These are phyloP conservation scores for Furculomyces boomerangus DNA, from an alignment of 371 early-diverging fungal genomes.

Conservation along the genomic window DNA sequence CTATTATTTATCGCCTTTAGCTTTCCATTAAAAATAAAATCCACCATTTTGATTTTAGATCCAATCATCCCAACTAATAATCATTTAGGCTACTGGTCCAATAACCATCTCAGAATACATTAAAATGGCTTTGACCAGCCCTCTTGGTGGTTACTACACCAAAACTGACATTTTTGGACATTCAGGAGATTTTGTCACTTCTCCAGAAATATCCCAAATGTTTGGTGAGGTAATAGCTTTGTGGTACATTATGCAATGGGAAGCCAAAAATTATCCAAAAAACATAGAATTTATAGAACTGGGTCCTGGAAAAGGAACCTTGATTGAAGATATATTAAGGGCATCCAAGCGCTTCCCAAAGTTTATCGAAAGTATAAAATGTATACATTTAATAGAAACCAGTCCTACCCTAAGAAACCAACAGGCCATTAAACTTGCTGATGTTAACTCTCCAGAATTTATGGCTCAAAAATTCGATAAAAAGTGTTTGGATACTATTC, in stretches of 20 bases:
- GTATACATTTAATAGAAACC: constrained; percentile 67
- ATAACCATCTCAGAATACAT: constrained; percentile 77
- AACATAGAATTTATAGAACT: constrained; percentile 53
- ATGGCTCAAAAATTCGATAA: background rate
- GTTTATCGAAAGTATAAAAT: constrained; percentile 35
- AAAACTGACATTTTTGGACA: constrained; percentile 77
- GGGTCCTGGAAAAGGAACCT: constrained; percentile 88
- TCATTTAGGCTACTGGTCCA: constrained; percentile 50
- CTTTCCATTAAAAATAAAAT: background rate
- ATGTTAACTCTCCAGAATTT: too few species aligned
- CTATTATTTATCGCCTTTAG: too few species aligned
- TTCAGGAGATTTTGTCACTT: constrained; percentile 88
- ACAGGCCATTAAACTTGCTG: constrained; percentile 39
- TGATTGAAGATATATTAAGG: constrained; percentile 81
- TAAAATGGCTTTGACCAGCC: constrained; percentile 72
- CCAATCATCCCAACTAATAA: background rate
- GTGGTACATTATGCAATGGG: constrained; percentile 23
- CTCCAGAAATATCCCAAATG: constrained; percentile 92
- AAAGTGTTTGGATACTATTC: background rate
- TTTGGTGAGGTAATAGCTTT: constrained; percentile 60
- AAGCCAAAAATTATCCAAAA: constrained; percentile 10
- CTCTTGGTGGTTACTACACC: constrained; percentile 85
- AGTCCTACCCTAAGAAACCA: constrained; percentile 53
- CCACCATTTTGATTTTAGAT: background rate
- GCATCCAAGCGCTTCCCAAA: constrained; percentile 41